Evolutionary conservation across 2,329 filamentous ascomycete genomes (phyloP).

Genomic region (Aspergillus quadrilineatus): DNA sequence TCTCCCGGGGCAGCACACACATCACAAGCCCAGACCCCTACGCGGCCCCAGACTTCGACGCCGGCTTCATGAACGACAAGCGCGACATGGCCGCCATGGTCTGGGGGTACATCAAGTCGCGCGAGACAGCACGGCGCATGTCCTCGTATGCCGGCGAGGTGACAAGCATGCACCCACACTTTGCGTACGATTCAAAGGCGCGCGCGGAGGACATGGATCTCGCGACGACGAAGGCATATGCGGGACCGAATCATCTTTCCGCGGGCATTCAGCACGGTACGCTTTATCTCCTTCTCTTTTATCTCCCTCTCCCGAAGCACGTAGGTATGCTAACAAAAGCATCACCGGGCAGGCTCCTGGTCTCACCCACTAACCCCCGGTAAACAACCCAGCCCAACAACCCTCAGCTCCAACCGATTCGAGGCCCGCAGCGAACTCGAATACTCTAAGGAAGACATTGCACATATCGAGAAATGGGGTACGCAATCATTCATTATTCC

Average conservation of each 20-base stretch:
- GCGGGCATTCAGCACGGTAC: slow-evolving; percentile 70
- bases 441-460: slow-evolving; percentile 57
- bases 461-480: slow-evolving; percentile 65
- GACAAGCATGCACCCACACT: slow-evolving; percentile 66
- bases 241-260: slow-evolving; percentile 68
- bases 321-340: neutral
- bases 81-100: slow-evolving; percentile 82
- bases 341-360: slow-evolving; percentile 54
- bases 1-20: slow-evolving; percentile 70
- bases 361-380: slow-evolving; percentile 59
- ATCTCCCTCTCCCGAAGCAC: no score
- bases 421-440: slow-evolving; percentile 62
- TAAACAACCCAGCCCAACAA: slow-evolving; percentile 52
- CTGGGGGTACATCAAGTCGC: slow-evolving; percentile 80
- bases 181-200: slow-evolving; percentile 67
- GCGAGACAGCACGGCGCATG: slow-evolving; percentile 77
- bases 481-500: slow-evolving; percentile 9
- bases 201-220: slow-evolving; percentile 72
- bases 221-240: slow-evolving; percentile 71
- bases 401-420: slow-evolving; percentile 51
- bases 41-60: slow-evolving; percentile 73
- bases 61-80: slow-evolving; percentile 83
- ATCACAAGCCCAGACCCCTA: slow-evolving; percentile 72
- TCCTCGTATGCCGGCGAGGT: slow-evolving; percentile 75
- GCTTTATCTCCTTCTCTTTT: neutral